Base-by-base conservation (phyloP, 225 moss, liverwort and hornwort species). In the Straminergon stramineum region DNA sequence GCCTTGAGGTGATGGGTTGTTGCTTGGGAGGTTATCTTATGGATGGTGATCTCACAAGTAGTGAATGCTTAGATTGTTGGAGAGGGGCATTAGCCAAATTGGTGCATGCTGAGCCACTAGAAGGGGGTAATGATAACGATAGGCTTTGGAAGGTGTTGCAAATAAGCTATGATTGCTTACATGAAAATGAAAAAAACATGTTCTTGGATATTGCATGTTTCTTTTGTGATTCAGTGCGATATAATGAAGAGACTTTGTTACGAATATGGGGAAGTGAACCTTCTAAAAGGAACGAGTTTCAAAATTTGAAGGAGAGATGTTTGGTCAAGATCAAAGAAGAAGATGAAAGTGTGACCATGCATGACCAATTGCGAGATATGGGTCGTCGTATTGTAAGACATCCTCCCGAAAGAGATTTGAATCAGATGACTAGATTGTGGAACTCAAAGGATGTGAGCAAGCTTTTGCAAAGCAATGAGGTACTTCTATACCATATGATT, bases 231-330 rank as follows among this genome's bases (percentile, higher is more conserved):
- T n/a, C 23, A 7, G 1, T 69, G n/a, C 69, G 4, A 13, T 69
- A 69, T n/a, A 1, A 13, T n/a, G 69, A n/a, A 3, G 4, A n/a
- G 2, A n/a, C 22, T 23, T 1, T 69, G 0, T 3, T 69, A 13
- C 23, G 4, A 4, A 22, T 69, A 69, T 69, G n/a, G 69, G 23
- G n/a, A 22, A 5, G n/a, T 1, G 0, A n/a, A 13, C 3, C 2
- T 69, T 22, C 1, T 22, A 69, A 23, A 4, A 2, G 4, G n/a
- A 22, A 6, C 0, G 21, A n/a, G 20, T 20, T 68, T 0, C 12
- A 3, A 22, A 68, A 68, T n/a, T n/a, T 68, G 68, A 68, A 68
- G 13, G 68, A 68, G 6, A 68, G 69, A 69, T 69, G 13, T n/a
- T 69, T 69, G n/a, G n/a, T 69, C 7, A 69, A 69, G 13, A n/a